Conservation (phyloP, 1,284 basidiomycete species). For the Kwoniella shivajii region DNA sequence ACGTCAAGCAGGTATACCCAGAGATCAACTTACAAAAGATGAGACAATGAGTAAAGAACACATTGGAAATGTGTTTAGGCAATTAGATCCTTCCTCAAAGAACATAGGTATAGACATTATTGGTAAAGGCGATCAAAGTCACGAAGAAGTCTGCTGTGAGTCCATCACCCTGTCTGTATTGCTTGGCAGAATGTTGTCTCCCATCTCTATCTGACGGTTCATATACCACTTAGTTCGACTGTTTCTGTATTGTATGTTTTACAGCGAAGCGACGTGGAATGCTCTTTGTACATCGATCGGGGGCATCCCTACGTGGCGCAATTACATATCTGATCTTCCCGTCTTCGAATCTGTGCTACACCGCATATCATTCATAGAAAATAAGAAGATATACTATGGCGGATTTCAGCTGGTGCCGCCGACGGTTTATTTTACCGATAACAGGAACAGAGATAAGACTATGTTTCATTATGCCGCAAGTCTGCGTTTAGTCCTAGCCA, state of each 20-base stretch:
- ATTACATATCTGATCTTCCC: slow-evolving; percentile 23
- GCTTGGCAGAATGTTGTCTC: not conserved
- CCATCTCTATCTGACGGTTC: not conserved
- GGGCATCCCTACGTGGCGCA: slow-evolving; percentile 17
- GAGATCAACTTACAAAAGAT: slow-evolving; percentile 27
- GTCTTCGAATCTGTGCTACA: slow-evolving; percentile 27
- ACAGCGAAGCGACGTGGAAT: slow-evolving; percentile 29
- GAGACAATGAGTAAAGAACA: slow-evolving; percentile 27
- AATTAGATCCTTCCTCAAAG: slow-evolving; percentile 27
- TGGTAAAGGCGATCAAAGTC: slow-evolving; percentile 26
- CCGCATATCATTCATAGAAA: slow-evolving; percentile 17
- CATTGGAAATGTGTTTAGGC: slow-evolving; percentile 36
- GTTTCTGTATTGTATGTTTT: slow-evolving; percentile 35
- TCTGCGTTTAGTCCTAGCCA: slow-evolving; percentile 29
- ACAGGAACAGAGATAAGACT: not conserved
- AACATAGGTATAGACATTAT: slow-evolving; percentile 23
- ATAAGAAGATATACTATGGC: slow-evolving; percentile 27
- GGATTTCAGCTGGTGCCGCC: slow-evolving; percentile 43
- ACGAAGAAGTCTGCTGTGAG: slow-evolving; percentile 39
- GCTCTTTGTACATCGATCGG: slow-evolving; percentile 22
- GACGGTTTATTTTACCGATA: slow-evolving; percentile 29
- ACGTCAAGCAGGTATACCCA: slow-evolving; percentile 19
- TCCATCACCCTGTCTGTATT: not conserved
- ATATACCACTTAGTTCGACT: slow-evolving; percentile 29
- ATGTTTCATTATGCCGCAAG: slow-evolving; percentile 28